Evolutionary conservation across 2,329 filamentous ascomycete species (phyloP).

Genomic region (Pseudogymnoascus sp.): DNA sequence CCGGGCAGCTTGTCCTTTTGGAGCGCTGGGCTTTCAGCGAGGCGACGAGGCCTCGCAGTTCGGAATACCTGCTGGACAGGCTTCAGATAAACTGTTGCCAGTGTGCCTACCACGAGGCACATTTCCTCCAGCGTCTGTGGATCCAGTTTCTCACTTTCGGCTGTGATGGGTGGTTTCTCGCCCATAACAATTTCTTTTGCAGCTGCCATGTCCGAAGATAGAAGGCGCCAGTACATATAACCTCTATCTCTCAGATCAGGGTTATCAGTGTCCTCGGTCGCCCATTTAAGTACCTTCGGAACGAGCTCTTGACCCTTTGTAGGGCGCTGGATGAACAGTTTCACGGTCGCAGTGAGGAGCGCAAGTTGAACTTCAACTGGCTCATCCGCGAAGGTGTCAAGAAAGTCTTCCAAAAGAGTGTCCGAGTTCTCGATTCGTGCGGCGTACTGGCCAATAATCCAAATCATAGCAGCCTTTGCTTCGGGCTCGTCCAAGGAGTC

Average conservation of each 20-base stretch:
- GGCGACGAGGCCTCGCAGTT: constrained; percentile 67
- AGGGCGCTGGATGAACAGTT: constrained; percentile 92
- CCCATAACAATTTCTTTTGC: constrained; percentile 93
- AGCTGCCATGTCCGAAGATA: constrained; percentile 81
- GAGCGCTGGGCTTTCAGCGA: constrained; percentile 76
- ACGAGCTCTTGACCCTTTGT: constrained; percentile 91
- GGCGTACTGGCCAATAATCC: constrained; percentile 98
- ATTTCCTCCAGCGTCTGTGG: constrained; percentile 89
- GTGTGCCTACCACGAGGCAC: constrained; percentile 89
- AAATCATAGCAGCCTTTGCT: constrained; percentile 97
- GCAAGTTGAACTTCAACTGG: constrained; percentile 92
- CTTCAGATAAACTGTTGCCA: constrained; percentile 96
- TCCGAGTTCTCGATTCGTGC: constrained; percentile 97
- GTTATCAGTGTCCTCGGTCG: constrained; percentile 98
- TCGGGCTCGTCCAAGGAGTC: constrained; percentile 96
- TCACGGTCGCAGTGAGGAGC: constrained; percentile 89
- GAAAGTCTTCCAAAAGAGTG: constrained; percentile 83
- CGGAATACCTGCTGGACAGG: constrained; percentile 96
- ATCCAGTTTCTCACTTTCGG: constrained; percentile 90
- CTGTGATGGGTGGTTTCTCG: constrained; percentile 90
- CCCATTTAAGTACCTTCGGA: constrained; percentile 93
- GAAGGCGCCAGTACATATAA: constrained; percentile 98
- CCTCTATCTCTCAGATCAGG: constrained; percentile 90
- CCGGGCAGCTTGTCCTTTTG: constrained; percentile 59
- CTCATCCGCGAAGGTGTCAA: constrained; percentile 90